Evolutionary conservation across 1,139 yeast species (phyloP), one percentile per base, ranked within the genome.

Genomic region (Sugiyamaella novakii): DNA sequence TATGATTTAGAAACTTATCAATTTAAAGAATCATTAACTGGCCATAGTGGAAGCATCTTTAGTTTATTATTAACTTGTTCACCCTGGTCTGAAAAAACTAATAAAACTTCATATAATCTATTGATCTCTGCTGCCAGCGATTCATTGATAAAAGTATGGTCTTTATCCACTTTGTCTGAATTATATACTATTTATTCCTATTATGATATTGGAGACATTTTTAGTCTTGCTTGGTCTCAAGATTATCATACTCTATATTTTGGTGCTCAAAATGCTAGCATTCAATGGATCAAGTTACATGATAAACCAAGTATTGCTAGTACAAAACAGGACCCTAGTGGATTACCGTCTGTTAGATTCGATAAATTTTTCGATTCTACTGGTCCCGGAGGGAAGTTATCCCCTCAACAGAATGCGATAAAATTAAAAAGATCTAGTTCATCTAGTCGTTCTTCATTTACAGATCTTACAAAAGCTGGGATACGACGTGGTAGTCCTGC

Each of bases 211-310:
- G 98, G 98, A 37, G 98, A 92, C 65, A 84, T 92, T 15, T 91
- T 92, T 64, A 84, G 96, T 3, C 70, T 92, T 28, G 78, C 82
- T 3, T 88, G 94, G 81, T 77, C 84, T 25, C 80, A 80, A 17
- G 59, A 69, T 1, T 65, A 78, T 11, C 77, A 81, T 43, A 79
- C 88, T 0, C 71, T 92, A 8, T 87, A 83, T 56, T 79, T 88
- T 58, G 98, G 98, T 1, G 84, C 96, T 8, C 98, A 92, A 65
- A 91, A 91, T 64, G 96, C 98, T 1, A 79, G 92, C 1, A 78
- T 92, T 18, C 78, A 87, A 34, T 91, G 87, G 83, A 80, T 87
- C 54, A 69, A 68, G 30, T 63, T 79, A 19, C 65, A 65, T 29
- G 72, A 73, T 44, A 61, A 56, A 31, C 55, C 55, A 7, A 29